These are phyloP conservation scores for Phytophthora podocarpi DNA, from an alignment of 352 stramenopile genomes.

Conservation along the genomic window DNA sequence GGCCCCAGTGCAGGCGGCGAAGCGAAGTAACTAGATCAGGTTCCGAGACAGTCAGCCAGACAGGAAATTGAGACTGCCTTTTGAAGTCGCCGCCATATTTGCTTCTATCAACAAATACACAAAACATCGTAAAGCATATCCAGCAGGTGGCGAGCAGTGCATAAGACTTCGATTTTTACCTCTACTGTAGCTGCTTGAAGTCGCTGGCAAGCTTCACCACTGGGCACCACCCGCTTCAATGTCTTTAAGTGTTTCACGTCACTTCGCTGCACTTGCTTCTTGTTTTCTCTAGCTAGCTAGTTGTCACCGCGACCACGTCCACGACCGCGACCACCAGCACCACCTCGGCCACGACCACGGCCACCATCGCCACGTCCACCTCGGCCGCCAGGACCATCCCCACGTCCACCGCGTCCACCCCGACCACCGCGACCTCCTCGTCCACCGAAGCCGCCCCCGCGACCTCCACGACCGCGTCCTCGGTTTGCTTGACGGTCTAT, in stretches of 20 bases:
- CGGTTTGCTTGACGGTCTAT: conserved; percentile 76
- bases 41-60: conserved; percentile 2
- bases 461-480: conserved; percentile 72
- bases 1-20: conserved; percentile 50
- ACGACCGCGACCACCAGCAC: conserved; percentile 46
- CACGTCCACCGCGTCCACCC: conserved; percentile 42
- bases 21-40: conserved; percentile 59
- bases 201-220: not conserved
- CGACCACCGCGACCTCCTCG: conserved; percentile 48
- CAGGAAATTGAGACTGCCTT: not conserved
- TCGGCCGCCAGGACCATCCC: conserved; percentile 30
- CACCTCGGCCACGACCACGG: conserved; percentile 38
- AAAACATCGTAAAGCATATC: conserved; percentile 16
- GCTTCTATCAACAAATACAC: conserved; percentile 26
- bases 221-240: no score
- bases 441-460: conserved; percentile 54
- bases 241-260: conserved; percentile 10
- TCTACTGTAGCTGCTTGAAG: conserved; percentile 19
- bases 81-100: conserved; percentile 30
- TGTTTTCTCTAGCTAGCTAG: conserved; percentile 32
- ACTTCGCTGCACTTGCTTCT: conserved; percentile 3
- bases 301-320: conserved; percentile 48
- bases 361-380: conserved; percentile 42
- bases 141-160: not conserved
- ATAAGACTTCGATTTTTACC: conserved; percentile 17